Conservation (phyloP, 2,329 filamentous ascomycete genomes). For the Plenodomus tracheiphilus region DNA sequence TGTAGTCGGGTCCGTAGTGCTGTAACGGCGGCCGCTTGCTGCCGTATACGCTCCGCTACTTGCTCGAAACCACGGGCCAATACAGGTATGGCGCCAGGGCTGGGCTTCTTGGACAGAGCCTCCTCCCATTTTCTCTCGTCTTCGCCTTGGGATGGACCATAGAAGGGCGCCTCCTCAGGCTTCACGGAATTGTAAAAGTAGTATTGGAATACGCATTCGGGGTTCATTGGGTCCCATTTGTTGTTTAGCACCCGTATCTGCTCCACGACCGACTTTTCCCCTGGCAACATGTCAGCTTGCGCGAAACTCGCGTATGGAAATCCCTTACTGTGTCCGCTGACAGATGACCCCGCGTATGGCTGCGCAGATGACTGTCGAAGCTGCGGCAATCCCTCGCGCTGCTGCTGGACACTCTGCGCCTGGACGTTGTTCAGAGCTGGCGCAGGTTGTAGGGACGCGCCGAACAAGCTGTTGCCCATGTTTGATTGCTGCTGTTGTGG, state of each 20-base stretch:
- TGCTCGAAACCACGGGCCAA: slow-evolving; percentile 74
- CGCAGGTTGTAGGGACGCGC: slow-evolving; percentile 36
- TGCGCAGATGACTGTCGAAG: slow-evolving; percentile 35
- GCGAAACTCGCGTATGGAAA: not conserved
- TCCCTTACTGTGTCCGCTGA: slow-evolving; percentile 35
- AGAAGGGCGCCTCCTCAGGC: slow-evolving; percentile 74
- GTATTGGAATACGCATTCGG: slow-evolving; percentile 74
- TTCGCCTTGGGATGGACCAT: slow-evolving; percentile 69
- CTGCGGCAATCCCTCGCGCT: slow-evolving; percentile 42
- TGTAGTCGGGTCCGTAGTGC: slow-evolving; percentile 74
- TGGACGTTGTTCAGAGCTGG: slow-evolving; percentile 32
- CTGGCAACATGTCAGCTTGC: slow-evolving; percentile 42
- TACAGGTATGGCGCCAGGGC: slow-evolving; percentile 74
- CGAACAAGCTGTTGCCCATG: slow-evolving; percentile 47
- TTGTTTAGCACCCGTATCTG: slow-evolving; percentile 71
- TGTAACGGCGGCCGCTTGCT: slow-evolving; percentile 70
- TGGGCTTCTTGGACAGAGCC: slow-evolving; percentile 78
- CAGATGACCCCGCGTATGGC: slow-evolving; percentile 29
- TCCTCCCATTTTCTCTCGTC: slow-evolving; percentile 82
- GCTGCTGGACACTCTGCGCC: slow-evolving; percentile 42
- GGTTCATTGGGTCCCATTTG: slow-evolving; percentile 73
- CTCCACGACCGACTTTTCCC: slow-evolving; percentile 73
- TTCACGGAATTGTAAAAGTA: slow-evolving; percentile 89
- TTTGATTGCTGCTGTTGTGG: slow-evolving; percentile 45
- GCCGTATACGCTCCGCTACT: slow-evolving; percentile 71